Percentiles rank a stretch among this genome's conserved stretches.
Conservation (phyloP, 805 yeast genomes). For the Metschnikowia baotianmanensis region DNA sequence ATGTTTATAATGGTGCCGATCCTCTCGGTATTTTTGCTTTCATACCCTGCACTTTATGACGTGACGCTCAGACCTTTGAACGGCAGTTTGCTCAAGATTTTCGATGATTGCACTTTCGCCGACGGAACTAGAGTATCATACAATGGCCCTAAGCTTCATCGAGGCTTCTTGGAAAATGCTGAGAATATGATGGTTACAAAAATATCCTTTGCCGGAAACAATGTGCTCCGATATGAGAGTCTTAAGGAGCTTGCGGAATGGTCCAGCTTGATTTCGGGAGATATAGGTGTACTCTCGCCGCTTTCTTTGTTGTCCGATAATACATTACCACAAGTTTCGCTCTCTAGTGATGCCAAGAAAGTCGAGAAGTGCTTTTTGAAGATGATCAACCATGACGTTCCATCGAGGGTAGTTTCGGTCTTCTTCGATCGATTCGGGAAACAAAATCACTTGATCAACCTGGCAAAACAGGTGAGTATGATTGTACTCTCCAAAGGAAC, state of each 20-base stretch:
- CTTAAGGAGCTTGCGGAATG: conserved; percentile 9
- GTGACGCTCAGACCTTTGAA: conserved; percentile 28
- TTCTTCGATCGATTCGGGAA: conserved; percentile 26
- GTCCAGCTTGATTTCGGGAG: conserved; percentile 6
- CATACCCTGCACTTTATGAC: conserved; percentile 38
- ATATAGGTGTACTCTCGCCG: conserved; percentile 16
- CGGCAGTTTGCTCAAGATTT: conserved; percentile 13
- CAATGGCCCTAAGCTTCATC: neutral
- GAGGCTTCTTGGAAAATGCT: neutral
- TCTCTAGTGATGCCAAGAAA: conserved; percentile 4
- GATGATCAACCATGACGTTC: conserved; percentile 27
- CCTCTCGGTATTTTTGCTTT: conserved; percentile 29
- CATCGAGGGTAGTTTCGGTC: conserved; percentile 21
- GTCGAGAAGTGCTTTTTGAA: conserved; percentile 18
- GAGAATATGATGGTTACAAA: conserved; percentile 2
- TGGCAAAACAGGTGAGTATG: conserved; percentile 18
- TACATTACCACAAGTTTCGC: neutral
- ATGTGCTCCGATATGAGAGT: conserved; percentile 11
- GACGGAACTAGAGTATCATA: neutral
- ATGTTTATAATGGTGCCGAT: conserved; percentile 31
- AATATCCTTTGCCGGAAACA: conserved; percentile 9
- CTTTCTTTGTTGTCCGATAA: conserved; percentile 5
- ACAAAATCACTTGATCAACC: conserved; percentile 29
- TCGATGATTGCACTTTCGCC: conserved; percentile 7
- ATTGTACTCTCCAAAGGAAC: neutral